Evolutionary conservation across 1,284 basidiomycete species (phyloP).

Genomic region (Pterulicium gracile): DNA sequence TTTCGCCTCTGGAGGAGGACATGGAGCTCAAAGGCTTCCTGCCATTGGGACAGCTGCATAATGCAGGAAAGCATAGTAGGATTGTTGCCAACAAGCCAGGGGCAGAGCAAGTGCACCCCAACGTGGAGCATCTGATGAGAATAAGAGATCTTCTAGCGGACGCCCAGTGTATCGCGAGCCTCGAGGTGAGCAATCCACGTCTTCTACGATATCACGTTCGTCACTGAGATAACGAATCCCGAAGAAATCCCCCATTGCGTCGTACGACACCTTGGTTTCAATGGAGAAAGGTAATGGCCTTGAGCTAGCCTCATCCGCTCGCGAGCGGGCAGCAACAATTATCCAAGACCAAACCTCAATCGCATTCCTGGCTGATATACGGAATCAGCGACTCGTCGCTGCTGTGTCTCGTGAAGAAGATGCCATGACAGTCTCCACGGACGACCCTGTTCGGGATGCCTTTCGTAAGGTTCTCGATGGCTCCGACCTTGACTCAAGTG

Average conservation of each 20-base stretch:
- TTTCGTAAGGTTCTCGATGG: conserved; percentile 44
- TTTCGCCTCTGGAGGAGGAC: conserved; percentile 81
- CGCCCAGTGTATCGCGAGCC: conserved; percentile 48
- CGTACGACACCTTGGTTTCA: neutral
- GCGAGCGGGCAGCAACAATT: conserved; percentile 6
- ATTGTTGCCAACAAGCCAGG: conserved; percentile 9
- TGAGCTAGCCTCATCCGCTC: neutral
- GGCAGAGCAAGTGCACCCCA: conserved; percentile 78
- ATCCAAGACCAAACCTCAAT: conserved; percentile 16
- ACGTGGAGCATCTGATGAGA: conserved; percentile 91
- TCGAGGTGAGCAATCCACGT: conserved; percentile 32
- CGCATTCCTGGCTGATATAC: conserved; percentile 14
- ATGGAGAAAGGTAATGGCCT: neutral
- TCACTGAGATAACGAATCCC: conserved; percentile 5
- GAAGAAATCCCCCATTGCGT: neutral
- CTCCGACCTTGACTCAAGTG: conserved; percentile 27
- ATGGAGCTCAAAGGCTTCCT: conserved; percentile 82
- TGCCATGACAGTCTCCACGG: conserved; percentile 52
- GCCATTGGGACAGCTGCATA: conserved; percentile 59
- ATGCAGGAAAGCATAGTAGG: conserved; percentile 14
- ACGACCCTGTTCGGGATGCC: conserved; percentile 72
- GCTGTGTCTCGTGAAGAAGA: conserved; percentile 44
- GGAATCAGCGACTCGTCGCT: conserved; percentile 5
- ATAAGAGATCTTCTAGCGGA: conserved; percentile 81
- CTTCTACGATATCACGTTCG: neutral